phyloP scores from a whole-genome alignment of 768 basidiomycete genomes.

The Naganishia vaughanmartiniae region DNA sequence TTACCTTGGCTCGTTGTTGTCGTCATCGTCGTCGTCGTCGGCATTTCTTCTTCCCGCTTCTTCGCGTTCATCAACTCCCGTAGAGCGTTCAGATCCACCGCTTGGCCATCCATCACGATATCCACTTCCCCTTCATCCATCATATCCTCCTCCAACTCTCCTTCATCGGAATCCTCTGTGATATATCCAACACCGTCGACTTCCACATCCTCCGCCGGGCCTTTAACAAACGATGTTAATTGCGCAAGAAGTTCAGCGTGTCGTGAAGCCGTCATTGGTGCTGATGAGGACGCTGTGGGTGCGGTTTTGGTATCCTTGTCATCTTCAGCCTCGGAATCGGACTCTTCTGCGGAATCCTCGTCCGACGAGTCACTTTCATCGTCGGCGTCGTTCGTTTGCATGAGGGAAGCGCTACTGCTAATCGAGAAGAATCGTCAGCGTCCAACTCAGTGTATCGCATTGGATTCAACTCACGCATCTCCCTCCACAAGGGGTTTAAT shows the following conservation, averaged over 20 bases:
- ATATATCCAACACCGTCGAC: conserved; percentile 29
- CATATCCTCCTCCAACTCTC: conserved; percentile 29
- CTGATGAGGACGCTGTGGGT: conserved; percentile 26
- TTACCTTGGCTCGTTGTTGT: too few species aligned
- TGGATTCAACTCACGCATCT: neutral
- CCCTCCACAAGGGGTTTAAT: neutral
- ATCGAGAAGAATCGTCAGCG: neutral
- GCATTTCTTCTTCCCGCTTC: neutral
- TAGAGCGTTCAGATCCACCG: conserved; percentile 1
- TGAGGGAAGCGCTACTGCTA: neutral
- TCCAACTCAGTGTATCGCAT: neutral
- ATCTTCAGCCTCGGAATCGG: neutral
- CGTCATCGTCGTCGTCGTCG: neutral
- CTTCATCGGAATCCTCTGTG: conserved; percentile 32
- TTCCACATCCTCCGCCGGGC: neutral
- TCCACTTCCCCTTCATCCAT: conserved; percentile 21
- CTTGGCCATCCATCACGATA: conserved; percentile 22
- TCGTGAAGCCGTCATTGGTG: conserved; percentile 21
- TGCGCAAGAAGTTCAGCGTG: conserved; percentile 31
- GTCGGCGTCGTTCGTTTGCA: neutral
- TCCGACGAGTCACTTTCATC: neutral
- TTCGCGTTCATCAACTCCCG: neutral
- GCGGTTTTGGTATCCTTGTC: neutral
- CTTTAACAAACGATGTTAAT: conserved; percentile 28
- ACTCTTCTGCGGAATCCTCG: neutral